These are phyloP conservation scores for Linnemannia schmuckeri DNA, from an alignment of 192 early-diverging fungal species.

Conservation along the genomic window DNA sequence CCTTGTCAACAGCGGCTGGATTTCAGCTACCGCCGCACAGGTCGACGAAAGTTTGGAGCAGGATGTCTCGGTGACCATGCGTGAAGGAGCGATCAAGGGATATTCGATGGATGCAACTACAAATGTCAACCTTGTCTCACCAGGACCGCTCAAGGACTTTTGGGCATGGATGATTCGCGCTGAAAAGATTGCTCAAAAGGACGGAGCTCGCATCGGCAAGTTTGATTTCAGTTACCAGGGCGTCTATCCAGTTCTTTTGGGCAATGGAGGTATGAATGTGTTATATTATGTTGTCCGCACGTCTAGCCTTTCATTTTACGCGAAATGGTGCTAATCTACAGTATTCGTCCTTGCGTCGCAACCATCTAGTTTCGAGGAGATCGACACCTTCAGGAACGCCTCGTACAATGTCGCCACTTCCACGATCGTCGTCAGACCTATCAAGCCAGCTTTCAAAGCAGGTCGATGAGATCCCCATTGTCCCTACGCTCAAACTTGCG, in stretches of 20 bases:
- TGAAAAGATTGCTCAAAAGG: constrained; percentile 57
- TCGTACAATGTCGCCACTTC: constrained; percentile 45
- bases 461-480: constrained; percentile 59
- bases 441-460: constrained; percentile 41
- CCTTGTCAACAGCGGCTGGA: constrained; percentile 38
- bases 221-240: constrained; percentile 69
- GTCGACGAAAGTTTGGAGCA: constrained; percentile 36
- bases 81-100: constrained; percentile 76
- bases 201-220: constrained; percentile 60
- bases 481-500: constrained; percentile 60
- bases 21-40: constrained; percentile 13
- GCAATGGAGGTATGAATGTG: constrained; percentile 32
- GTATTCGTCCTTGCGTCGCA: not conserved
- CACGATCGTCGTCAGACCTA: constrained; percentile 35
- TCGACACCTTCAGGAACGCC: constrained; percentile 58
- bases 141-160: constrained; percentile 63
- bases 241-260: constrained; percentile 58
- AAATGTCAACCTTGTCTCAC: constrained; percentile 63
- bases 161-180: constrained; percentile 68
- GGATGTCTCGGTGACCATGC: constrained; percentile 89
- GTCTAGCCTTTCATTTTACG: not conserved
- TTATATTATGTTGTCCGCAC: not conserved
- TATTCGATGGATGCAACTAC: constrained; percentile 82
- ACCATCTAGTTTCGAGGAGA: constrained; percentile 33
- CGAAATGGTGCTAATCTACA: not conserved